phyloP scores from a whole-genome alignment of 345 rosid genomes.

The Adansonia digitata region DNA sequence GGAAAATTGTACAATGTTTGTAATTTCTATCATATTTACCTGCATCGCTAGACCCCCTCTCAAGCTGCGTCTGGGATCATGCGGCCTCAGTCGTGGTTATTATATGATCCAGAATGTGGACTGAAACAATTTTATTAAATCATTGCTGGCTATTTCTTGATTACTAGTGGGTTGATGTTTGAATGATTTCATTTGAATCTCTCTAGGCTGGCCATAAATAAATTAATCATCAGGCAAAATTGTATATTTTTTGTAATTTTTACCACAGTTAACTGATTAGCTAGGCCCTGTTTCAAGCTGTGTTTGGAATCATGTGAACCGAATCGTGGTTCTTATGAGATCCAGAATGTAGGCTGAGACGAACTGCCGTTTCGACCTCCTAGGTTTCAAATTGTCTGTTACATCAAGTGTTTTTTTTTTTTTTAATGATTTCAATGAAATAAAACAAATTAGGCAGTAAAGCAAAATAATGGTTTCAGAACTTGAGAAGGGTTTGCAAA shows the following conservation, averaged over 20 bases:
- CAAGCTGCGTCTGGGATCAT: not conserved
- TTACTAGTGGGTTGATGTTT: not conserved
- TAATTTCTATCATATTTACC: not conserved
- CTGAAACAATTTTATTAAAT: not conserved
- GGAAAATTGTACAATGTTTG: not conserved
- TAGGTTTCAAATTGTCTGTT: not conserved
- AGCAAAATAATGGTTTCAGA: not conserved
- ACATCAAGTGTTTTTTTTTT: not conserved
- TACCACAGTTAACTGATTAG: too few relatives aligned
- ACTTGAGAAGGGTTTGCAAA: not conserved
- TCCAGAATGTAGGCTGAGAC: not conserved
- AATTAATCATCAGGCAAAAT: not conserved
- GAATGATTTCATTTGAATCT: not conserved
- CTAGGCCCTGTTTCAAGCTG: not conserved
- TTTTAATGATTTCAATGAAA: not conserved
- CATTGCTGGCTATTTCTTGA: not conserved
- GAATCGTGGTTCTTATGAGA: not conserved
- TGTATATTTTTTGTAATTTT: not conserved
- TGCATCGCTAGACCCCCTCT: not conserved
- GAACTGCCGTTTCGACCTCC: not conserved
- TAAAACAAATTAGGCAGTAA: not conserved
- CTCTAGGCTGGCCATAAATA: not conserved
- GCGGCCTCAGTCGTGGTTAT: not conserved
- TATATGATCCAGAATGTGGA: too few relatives aligned
- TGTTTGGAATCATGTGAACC: too few relatives aligned